Conservation (phyloP, 306 rosid genomes). For the Vigna radiata region DNA sequence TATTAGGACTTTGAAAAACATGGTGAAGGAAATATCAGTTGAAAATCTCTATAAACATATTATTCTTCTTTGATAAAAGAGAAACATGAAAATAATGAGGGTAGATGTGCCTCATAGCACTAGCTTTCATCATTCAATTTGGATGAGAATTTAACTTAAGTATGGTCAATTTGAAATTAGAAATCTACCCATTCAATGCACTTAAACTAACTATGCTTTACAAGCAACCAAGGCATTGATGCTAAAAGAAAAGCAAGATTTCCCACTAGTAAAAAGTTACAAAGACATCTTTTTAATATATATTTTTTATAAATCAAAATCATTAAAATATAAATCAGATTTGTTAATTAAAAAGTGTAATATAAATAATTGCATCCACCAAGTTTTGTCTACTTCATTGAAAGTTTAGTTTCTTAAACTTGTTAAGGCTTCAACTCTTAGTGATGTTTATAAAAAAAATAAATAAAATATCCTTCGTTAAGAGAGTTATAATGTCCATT, state of each 20-base stretch:
- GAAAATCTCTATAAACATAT: constrained; percentile 42
- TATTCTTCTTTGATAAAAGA: constrained; percentile 39
- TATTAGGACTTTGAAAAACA: constrained; percentile 7
- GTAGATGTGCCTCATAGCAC: constrained; percentile 34
- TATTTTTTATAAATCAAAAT: background rate
- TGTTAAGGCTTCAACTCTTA: background rate
- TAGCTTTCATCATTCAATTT: constrained; percentile 10
- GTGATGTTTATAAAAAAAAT: no score
- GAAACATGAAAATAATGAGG: constrained; percentile 32
- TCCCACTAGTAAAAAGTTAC: background rate
- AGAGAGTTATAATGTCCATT: no score
- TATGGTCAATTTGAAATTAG: background rate
- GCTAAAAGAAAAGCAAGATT: constrained; percentile 7
- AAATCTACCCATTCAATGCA: constrained; percentile 21
- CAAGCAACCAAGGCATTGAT: background rate
- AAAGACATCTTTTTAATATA: background rate
- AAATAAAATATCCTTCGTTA: no score
- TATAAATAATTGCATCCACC: background rate
- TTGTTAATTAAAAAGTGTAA: background rate
- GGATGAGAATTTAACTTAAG: background rate
- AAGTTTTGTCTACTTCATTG: background rate
- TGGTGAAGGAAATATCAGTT: constrained; percentile 28
- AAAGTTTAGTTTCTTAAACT: no score
- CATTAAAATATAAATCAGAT: background rate
- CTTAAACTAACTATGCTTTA: background rate